phyloP scores from a whole-genome alignment of 1,284 basidiomycete genomes.

The Ganoderma meredithae region DNA sequence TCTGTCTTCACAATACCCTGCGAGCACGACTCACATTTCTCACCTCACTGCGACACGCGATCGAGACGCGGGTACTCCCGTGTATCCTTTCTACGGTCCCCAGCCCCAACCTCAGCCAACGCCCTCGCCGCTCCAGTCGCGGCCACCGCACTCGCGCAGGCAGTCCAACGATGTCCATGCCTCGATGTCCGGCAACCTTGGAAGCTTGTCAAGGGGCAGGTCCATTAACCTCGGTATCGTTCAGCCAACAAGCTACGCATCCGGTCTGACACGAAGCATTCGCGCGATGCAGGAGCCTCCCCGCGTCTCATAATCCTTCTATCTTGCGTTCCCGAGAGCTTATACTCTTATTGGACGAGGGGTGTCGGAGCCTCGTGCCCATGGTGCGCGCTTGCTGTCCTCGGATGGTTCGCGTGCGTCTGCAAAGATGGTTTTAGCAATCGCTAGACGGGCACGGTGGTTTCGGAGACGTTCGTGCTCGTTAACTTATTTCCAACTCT shows the following conservation, averaged over 20 bases:
- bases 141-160: conserved; percentile 24
- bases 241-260: conserved; percentile 23
- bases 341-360: not conserved
- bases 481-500: conserved; percentile 18
- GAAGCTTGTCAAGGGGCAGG: conserved; percentile 28
- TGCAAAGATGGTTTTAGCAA: conserved; percentile 18
- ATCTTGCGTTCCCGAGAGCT: not conserved
- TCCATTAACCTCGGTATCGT: conserved; percentile 18
- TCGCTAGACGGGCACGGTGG: conserved; percentile 19
- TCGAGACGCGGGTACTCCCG: conserved; percentile 20
- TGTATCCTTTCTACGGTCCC: conserved; percentile 23
- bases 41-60: conserved; percentile 26
- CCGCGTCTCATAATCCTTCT: conserved; percentile 28
- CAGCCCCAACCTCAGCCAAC: conserved; percentile 19
- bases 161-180: conserved; percentile 24
- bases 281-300: conserved; percentile 33
- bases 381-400: not conserved
- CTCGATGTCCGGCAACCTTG: conserved; percentile 14
- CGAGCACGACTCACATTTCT: conserved; percentile 20
- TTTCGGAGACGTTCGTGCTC: conserved; percentile 12
- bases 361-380: conserved; percentile 13
- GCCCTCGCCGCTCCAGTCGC: conserved; percentile 10
- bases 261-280: conserved; percentile 32
- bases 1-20: conserved; percentile 24
- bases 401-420: not conserved